Percentiles rank a stretch among this genome's conserved stretches.
These are phyloP conservation scores for Liriodendron chinense DNA, from an alignment of 164 flowering plant genomes.

Conservation along the genomic window DNA sequence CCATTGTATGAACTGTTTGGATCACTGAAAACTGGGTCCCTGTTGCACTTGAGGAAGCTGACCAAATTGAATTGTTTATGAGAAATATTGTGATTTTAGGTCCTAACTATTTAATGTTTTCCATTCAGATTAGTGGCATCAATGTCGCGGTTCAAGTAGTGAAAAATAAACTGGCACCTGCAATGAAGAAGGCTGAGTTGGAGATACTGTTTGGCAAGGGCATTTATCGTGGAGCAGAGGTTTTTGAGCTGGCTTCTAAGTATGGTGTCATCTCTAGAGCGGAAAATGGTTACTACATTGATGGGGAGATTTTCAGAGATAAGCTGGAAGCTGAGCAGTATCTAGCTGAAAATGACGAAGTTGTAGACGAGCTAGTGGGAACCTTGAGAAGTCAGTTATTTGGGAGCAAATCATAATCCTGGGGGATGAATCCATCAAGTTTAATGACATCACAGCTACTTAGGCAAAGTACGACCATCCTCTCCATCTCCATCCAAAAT, in stretches of 20 bases:
- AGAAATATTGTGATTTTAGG: neutral
- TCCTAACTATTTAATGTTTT: neutral
- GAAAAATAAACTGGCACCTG: conserved; percentile 75
- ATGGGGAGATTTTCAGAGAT: conserved; percentile 42
- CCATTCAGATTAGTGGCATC: conserved; percentile 56
- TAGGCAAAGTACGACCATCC: no score
- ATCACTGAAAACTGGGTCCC: no score
- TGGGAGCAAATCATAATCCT: neutral
- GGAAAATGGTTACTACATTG: conserved; percentile 46
- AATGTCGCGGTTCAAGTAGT: conserved; percentile 62
- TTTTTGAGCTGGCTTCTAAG: conserved; percentile 69
- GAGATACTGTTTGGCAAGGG: conserved; percentile 69
- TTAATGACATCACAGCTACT: neutral
- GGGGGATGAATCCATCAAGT: neutral
- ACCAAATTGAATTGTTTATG: neutral
- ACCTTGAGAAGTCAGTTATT: conserved; percentile 50
- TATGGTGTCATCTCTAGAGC: conserved; percentile 54
- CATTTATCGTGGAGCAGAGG: conserved; percentile 54
- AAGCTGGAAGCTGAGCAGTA: conserved; percentile 49
- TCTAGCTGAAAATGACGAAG: conserved; percentile 45
- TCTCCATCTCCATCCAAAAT: no score
- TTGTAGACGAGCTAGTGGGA: conserved; percentile 34
- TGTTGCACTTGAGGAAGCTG: neutral
- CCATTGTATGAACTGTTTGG: no score
- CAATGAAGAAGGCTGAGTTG: conserved; percentile 61